A percentile compares a stretch with the other conserved stretches of the same genome.
Evolutionary conservation across 179 eudicot genomes (phyloP).

Genomic region (Patellifolia procumbens): DNA sequence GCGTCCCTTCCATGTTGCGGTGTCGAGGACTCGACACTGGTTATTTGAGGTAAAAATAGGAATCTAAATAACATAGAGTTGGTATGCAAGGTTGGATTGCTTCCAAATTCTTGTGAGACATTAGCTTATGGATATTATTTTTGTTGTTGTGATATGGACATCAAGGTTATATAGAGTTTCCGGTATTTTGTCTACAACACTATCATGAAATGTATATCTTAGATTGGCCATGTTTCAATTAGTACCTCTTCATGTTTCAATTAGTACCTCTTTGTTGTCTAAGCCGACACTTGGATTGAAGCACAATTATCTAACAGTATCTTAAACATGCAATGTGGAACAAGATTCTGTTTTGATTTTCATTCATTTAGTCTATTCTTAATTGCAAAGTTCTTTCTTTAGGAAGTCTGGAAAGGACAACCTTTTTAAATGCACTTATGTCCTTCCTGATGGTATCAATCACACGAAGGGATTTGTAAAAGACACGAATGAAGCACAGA

Average conservation of each 20-base stretch:
- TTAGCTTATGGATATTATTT: background rate
- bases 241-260: background rate
- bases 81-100: background rate
- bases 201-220: background rate
- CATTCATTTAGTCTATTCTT: background rate
- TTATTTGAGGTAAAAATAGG: too few species aligned
- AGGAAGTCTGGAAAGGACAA: slow-evolving; percentile 77
- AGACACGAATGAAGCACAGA: slow-evolving; percentile 65
- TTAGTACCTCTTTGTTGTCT: background rate
- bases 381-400: background rate
- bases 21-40: too few species aligned
- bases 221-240: background rate
- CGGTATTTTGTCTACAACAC: background rate
- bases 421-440: slow-evolving; percentile 73
- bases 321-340: background rate
- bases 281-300: background rate
- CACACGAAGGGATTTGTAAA: slow-evolving; percentile 79
- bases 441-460: slow-evolving; percentile 85
- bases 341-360: background rate
- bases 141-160: background rate
- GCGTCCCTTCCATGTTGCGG: too few species aligned
- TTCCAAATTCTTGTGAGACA: background rate
- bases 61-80: background rate
- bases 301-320: background rate
- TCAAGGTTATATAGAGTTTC: background rate